Conservation (phyloP, 164 flowering plant species). For the Litsea cubeba region DNA sequence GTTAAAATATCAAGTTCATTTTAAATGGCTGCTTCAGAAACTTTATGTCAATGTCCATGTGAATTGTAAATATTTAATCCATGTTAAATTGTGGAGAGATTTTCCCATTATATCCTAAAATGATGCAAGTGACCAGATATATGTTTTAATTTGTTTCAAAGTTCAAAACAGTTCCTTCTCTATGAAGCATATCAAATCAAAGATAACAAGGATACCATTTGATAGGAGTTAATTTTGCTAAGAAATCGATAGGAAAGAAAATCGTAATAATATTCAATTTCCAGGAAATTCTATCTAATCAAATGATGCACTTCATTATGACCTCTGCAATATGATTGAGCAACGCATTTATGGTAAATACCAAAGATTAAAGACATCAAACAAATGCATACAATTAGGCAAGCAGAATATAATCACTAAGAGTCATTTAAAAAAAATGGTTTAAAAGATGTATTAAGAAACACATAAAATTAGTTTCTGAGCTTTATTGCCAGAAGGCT, state of each 20-base stretch:
- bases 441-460: no score
- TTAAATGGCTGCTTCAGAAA: no score
- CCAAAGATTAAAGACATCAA: no score
- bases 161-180: background rate
- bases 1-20: no score
- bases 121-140: background rate
- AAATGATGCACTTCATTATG: background rate
- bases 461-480: background rate
- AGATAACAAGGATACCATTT: background rate
- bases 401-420: no score
- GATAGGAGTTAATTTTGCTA: background rate
- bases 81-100: background rate
- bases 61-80: no score
- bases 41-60: no score
- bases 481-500: background rate
- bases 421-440: no score
- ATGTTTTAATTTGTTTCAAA: background rate
- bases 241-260: no score
- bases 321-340: background rate
- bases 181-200: background rate
- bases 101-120: background rate
- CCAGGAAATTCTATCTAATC: background rate
- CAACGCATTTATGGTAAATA: no score
- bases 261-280: no score
- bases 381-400: no score